These are phyloP conservation scores for Lichtheimia ramosa DNA, from an alignment of 371 early-diverging fungal genomes.

Conservation along the genomic window DNA sequence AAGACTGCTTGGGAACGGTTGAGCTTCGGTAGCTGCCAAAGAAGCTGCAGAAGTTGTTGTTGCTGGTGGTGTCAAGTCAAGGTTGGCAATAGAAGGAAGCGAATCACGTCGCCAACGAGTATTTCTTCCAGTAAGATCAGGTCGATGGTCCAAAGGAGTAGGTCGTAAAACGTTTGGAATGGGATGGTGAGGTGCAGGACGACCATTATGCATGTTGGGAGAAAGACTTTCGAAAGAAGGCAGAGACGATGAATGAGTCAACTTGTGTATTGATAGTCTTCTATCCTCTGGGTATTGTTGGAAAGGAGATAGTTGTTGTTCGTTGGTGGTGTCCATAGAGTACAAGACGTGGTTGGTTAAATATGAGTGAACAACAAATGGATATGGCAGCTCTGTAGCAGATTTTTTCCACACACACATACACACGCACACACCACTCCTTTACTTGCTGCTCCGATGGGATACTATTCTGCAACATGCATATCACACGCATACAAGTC, in stretches of 20 bases:
- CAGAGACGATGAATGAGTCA: not conserved
- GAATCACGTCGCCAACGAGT: slow-evolving; percentile 34
- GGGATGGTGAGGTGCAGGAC: no score
- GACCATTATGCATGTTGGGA: no score
- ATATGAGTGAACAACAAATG: slow-evolving; percentile 77
- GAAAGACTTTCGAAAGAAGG: no score
- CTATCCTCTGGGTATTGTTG: not conserved
- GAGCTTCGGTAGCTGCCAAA: no score
- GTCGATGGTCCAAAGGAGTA: not conserved
- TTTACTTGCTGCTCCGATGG: no score
- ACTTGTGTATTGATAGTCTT: not conserved
- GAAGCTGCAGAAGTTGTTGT: no score
- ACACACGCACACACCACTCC: no score
- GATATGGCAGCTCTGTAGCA: no score
- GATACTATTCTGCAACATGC: no score
- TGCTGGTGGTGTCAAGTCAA: slow-evolving; percentile 2
- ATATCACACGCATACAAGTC: no score
- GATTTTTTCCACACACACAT: no score
- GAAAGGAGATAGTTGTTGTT: not conserved
- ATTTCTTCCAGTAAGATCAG: not conserved
- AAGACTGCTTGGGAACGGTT: not conserved
- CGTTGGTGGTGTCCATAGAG: slow-evolving; percentile 68
- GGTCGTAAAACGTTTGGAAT: not conserved
- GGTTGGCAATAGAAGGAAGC: slow-evolving; percentile 35
- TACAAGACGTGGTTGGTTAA: slow-evolving; percentile 91